A percentile compares a stretch with the other conserved stretches of the same genome.
These are phyloP conservation scores for Triticum timopheevii DNA, from an alignment of 176 grass and related monocot genomes.

Conservation along the genomic window DNA sequence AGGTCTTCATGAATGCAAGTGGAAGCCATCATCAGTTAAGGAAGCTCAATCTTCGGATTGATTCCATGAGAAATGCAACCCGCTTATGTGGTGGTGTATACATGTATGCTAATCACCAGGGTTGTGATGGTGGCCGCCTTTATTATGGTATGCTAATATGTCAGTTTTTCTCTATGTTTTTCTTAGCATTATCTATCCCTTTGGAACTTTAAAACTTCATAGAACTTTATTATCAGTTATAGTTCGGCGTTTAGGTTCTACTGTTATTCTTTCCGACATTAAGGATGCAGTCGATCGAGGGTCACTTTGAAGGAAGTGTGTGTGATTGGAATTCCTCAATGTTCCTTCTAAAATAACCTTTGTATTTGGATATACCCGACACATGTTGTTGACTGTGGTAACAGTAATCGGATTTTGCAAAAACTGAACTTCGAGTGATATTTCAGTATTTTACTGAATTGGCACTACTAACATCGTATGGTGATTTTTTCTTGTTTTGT, in stretches of 20 bases:
- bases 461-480: background rate
- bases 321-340: slow-evolving; percentile 1
- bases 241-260: background rate
- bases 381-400: background rate
- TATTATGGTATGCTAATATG: slow-evolving; percentile 73
- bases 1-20: slow-evolving; percentile 94
- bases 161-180: slow-evolving; percentile 9
- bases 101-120: slow-evolving; percentile 94
- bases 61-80: slow-evolving; percentile 90
- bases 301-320: background rate
- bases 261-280: background rate
- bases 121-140: slow-evolving; percentile 91
- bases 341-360: background rate
- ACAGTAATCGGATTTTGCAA: background rate
- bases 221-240: background rate
- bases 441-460: slow-evolving; percentile 8
- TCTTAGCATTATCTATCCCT: background rate
- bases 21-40: slow-evolving; percentile 96
- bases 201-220: background rate
- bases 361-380: background rate
- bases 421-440: background rate
- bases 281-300: background rate
- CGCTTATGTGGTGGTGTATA: slow-evolving; percentile 85
- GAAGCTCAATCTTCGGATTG: slow-evolving; percentile 97
- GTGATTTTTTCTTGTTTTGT: background rate